Conservation (phyloP, 2,329 filamentous ascomycete genomes). For the Xylariaceae sp. region DNA sequence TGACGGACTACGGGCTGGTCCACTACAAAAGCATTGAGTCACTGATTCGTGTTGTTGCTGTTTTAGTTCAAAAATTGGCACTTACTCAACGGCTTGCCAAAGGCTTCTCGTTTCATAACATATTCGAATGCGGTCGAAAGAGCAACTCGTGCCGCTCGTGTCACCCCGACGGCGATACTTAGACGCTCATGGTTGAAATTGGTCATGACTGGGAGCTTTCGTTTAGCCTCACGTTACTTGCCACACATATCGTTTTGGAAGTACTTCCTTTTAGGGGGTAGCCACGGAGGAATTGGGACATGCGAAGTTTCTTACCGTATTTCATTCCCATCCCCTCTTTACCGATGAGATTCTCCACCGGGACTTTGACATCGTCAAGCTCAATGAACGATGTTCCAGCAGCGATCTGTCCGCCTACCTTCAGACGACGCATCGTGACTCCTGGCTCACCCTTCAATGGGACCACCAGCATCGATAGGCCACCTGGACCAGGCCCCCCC, state of each 20-base stretch:
- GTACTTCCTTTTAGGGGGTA: too few species aligned
- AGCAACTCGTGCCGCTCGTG: slow-evolving; percentile 51
- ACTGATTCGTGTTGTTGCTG: background rate
- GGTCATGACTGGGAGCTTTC: slow-evolving; percentile 31
- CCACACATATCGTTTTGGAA: too few species aligned
- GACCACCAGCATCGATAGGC: slow-evolving; percentile 65
- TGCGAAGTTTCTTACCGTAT: slow-evolving; percentile 54
- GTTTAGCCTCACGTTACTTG: too few species aligned
- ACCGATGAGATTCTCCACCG: slow-evolving; percentile 66
- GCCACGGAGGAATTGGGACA: background rate
- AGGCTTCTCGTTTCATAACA: slow-evolving; percentile 36
- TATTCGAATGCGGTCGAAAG: slow-evolving; percentile 36
- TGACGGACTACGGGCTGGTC: slow-evolving; percentile 73
- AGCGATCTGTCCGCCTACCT: slow-evolving; percentile 60
- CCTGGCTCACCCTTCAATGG: slow-evolving; percentile 65
- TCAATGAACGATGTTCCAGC: slow-evolving; percentile 73
- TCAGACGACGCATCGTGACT: slow-evolving; percentile 64
- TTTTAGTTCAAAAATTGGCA: background rate
- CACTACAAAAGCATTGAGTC: slow-evolving; percentile 35
- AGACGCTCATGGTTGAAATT: slow-evolving; percentile 79
- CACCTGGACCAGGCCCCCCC: slow-evolving; percentile 56
- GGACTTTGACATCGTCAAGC: slow-evolving; percentile 70
- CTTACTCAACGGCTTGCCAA: slow-evolving; percentile 42
- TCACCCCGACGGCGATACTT: slow-evolving; percentile 60
- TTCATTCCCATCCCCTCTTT: slow-evolving; percentile 67